Conservation (phyloP, 495 filamentous ascomycete genomes). For the Alectoria sarmentosa region DNA sequence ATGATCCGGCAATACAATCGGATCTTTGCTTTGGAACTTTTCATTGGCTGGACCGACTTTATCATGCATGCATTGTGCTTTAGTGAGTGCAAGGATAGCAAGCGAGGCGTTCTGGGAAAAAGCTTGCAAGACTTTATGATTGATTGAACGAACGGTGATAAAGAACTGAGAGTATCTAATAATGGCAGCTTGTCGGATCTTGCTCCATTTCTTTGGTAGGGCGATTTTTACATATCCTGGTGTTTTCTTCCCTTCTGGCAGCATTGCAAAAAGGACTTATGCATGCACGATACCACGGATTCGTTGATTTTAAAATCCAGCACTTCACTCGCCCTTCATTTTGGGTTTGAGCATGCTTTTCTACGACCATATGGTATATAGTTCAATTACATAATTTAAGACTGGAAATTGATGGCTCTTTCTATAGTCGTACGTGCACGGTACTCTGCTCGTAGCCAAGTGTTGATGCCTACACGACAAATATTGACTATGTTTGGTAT, state of each 20-base stretch:
- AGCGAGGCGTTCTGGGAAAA: slow-evolving; percentile 10
- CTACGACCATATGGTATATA: background rate
- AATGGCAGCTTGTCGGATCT: background rate
- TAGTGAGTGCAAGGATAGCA: slow-evolving; percentile 7
- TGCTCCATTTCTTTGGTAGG: background rate
- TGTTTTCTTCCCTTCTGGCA: background rate
- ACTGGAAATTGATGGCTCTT: background rate
- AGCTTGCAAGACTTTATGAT: background rate
- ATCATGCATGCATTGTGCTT: slow-evolving; percentile 7
- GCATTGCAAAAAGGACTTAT: background rate
- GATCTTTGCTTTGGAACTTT: background rate
- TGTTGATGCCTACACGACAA: background rate
- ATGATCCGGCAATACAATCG: background rate
- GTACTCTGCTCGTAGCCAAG: background rate
- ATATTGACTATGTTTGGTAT: too few species aligned
- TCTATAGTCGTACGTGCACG: background rate
- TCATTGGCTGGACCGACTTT: slow-evolving; percentile 5
- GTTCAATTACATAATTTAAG: background rate
- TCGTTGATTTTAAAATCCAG: background rate
- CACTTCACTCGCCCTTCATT: background rate
- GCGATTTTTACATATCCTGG: background rate
- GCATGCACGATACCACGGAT: slow-evolving; percentile 2
- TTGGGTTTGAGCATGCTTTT: background rate
- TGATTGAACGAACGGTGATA: background rate
- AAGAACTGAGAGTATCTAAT: background rate